These are phyloP conservation scores for Puccinia brachypodii DNA, from an alignment of 1,284 basidiomycete genomes.

Conservation along the genomic window DNA sequence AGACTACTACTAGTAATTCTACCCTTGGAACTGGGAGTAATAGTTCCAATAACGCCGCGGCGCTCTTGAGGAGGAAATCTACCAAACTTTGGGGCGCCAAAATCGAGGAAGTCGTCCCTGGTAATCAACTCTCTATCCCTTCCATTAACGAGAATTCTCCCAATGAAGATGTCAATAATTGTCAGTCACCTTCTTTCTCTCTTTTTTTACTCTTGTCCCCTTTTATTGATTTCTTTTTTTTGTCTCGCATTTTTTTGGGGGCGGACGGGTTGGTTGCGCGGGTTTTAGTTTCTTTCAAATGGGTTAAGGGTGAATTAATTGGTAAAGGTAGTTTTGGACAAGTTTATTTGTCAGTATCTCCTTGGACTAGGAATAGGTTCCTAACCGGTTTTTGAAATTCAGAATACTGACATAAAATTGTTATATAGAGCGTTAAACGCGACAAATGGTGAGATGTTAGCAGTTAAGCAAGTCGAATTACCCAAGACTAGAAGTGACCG, in stretches of 20 bases:
- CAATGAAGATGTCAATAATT: conserved; percentile 54
- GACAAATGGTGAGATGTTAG: conserved; percentile 99
- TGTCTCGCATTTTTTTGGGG: neutral
- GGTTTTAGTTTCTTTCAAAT: conserved; percentile 81
- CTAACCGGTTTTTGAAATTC: neutral
- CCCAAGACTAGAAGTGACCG: conserved; percentile 86
- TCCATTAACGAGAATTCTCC: conserved; percentile 55
- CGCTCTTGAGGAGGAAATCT: conserved; percentile 72
- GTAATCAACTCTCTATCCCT: conserved; percentile 55
- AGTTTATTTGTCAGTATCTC: conserved; percentile 69
- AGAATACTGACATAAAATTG: neutral
- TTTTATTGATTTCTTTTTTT: neutral
- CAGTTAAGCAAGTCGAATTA: conserved; percentile 98
- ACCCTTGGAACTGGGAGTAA: neutral
- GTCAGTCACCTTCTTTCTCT: conserved; percentile 49
- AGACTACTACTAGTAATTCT: too few species aligned
- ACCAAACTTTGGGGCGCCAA: conserved; percentile 95
- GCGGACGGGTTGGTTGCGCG: too few species aligned
- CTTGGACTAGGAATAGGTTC: neutral
- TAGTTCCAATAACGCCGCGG: conserved; percentile 49
- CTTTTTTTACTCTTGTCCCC: neutral
- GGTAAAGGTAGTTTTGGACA: conserved; percentile 95
- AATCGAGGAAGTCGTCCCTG: conserved; percentile 86
- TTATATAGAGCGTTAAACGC: conserved; percentile 74
- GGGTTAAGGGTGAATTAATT: conserved; percentile 96